Base-by-base conservation (phyloP, 345 rosid genomes). In the Cochlearia excelsa region DNA sequence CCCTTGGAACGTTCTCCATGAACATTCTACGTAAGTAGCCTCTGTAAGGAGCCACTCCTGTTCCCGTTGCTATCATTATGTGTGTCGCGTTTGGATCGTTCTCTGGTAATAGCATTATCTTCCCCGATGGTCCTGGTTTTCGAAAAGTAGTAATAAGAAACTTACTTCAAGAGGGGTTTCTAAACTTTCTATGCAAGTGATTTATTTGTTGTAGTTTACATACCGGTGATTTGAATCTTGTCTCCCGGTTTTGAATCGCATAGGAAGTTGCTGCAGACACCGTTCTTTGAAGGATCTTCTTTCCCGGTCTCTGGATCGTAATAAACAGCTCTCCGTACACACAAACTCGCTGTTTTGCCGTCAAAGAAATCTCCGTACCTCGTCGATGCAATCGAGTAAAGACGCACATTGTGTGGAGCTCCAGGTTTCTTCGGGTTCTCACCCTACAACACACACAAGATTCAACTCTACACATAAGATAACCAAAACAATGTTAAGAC, bases 11-110 rank as follows among this genome's bases (percentile, higher is more conserved):
- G 56, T 78, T 46, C 75, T 93, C 99, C 97, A 89, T 93, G 78
- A 93, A 89, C 94, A 93, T 74, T 4, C 99, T 85, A 35, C 97
- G 87, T 11, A 93, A 81, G 76, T 93, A 93, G 39, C 90, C 97
- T 74, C 99, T 80, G 72, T 11, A 93, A 4, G 99, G 99, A 66
- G 99, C 99, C 6, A 93, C 74, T 33, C 99, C 97, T 27, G 99
- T 93, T 49, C 99, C 99, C 0, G 99, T 93, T 2, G 92, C 97
- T 8, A 93, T 89, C 99, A 93, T 93, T 75, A 93, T 93, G 81
- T 93, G 99, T 34, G 82, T 83, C 16, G 95, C 94, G 29, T 78
- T 85, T 7, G 90, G 94, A 72, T 89, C 77, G 0, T 73, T 78
- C 75, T 93, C 99, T 0, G 99, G 97, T 81, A 93, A 70, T 66